These are phyloP conservation scores for Yamadazyma triangularis DNA, from an alignment of 1,139 yeast genomes.

Conservation along the genomic window DNA sequence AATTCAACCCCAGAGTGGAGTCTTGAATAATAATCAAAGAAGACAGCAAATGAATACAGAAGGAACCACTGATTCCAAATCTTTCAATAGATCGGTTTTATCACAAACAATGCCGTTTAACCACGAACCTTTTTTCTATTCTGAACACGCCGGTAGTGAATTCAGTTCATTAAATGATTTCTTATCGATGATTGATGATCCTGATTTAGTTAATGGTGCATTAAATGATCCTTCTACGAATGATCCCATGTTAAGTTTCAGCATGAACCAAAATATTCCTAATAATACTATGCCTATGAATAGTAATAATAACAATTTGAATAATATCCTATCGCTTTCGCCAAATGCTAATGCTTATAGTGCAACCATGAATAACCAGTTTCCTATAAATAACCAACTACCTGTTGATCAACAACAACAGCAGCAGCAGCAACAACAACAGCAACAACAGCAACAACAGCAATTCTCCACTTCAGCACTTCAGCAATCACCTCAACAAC, in stretches of 20 bases:
- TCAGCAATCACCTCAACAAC: too few relatives aligned
- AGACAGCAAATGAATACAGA: neutral
- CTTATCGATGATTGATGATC: conserved; percentile 85
- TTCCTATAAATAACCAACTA: conserved; percentile 4
- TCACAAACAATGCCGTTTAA: conserved; percentile 46
- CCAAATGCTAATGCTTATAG: conserved; percentile 15
- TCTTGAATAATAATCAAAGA: neutral
- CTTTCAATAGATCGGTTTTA: conserved; percentile 27
- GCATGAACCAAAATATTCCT: conserved; percentile 13
- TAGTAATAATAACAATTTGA: conserved; percentile 10
- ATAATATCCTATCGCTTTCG: conserved; percentile 26
- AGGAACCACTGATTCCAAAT: conserved; percentile 3
- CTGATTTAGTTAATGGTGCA: conserved; percentile 55
- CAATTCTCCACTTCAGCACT: too few relatives aligned
- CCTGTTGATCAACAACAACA: conserved; percentile 5
- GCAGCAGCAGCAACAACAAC: conserved; percentile 5
- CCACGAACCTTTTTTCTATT: conserved; percentile 74
- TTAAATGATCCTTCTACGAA: conserved; percentile 29
- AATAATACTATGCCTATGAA: too few relatives aligned
- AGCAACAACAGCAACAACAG: too few relatives aligned
- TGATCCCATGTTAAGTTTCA: conserved; percentile 23
- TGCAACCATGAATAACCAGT: neutral
- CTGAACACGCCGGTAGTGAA: conserved; percentile 92
- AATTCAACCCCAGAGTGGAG: conserved; percentile 4
- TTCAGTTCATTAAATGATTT: conserved; percentile 88